Evolutionary conservation across 2,329 filamentous ascomycete species (phyloP), one percentile per base, ranked within the genome.

Genomic region (Emmonsia crescens): DNA sequence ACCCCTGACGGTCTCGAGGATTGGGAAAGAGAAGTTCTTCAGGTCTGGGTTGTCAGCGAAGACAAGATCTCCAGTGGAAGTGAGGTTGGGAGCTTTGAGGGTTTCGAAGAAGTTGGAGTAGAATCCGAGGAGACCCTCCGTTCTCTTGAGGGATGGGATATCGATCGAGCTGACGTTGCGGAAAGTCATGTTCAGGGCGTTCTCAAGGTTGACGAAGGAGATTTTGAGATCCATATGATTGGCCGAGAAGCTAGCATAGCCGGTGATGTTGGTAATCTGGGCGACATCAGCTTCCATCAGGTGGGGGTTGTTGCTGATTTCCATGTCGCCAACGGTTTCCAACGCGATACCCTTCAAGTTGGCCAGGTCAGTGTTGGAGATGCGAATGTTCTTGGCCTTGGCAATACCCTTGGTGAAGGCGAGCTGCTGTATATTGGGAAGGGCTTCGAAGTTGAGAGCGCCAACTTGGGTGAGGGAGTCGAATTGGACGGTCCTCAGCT

Each of bases 281-380:
- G 91, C 89, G 67, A 79, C 76, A 72, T 84, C 83, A 79, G 95
- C 89, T 64, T 80, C 81, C 72, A 83, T 84, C 69, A 99, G 82
- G 73, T 88, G 87, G 64, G 79, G 79, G 85, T 97, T 97, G 86
- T 96, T 96, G 83, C 89, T 88, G 77, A 99, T 88, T 75, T 89
- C 81, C 74, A 99, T 84, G 67, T 79, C 81, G 62, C 84, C 82
- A 60, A 91, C 86, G n/a, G 82, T 82, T 66, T 84, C 77, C 66
- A 97, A 82, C 74, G 91, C 88, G 74, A 99, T 89, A 72, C 91
- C 91, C 67, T 87, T 81, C 63, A 99, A 83, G 67, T 83, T 85
- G 74, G 80, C 83, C 68, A 99, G 84, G 76, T 87, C 85, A 58
- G 94, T 99, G 80, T 99, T 94, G 77, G 85, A 83, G 74, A 99